Conservation (phyloP, 2,329 filamentous ascomycete genomes). For the Huntiella savannae region DNA sequence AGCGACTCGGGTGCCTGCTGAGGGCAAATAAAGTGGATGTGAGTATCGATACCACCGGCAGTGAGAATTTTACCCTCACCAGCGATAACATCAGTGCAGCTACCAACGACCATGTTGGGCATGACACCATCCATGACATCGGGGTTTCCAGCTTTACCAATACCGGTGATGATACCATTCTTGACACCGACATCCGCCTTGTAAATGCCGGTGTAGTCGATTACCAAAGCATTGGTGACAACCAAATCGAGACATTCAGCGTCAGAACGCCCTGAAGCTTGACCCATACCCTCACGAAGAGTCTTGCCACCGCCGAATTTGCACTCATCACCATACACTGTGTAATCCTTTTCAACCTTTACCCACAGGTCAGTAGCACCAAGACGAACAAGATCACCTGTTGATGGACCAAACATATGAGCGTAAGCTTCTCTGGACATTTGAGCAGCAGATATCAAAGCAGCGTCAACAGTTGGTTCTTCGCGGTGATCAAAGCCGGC, state of each 20-base stretch:
- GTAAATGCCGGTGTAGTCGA: slow-evolving; percentile 85
- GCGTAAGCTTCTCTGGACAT: slow-evolving; percentile 67
- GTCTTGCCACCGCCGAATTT: slow-evolving; percentile 92
- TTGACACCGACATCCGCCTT: slow-evolving; percentile 95
- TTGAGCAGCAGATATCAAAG: slow-evolving; percentile 39
- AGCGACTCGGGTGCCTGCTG: slow-evolving; percentile 75
- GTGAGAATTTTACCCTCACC: slow-evolving; percentile 83
- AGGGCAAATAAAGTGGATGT: slow-evolving; percentile 90
- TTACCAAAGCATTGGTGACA: slow-evolving; percentile 71
- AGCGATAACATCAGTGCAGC: slow-evolving; percentile 79
- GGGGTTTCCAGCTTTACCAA: slow-evolving; percentile 93
- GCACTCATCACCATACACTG: slow-evolving; percentile 79
- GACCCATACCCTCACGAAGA: slow-evolving; percentile 85
- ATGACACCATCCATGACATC: slow-evolving; percentile 86
- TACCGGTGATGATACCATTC: slow-evolving; percentile 64
- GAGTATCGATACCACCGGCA: slow-evolving; percentile 72
- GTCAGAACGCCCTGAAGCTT: slow-evolving; percentile 60
- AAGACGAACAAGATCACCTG: slow-evolving; percentile 65
- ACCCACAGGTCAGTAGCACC: slow-evolving; percentile 81
- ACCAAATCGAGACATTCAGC: slow-evolving; percentile 63
- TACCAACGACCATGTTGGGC: slow-evolving; percentile 61
- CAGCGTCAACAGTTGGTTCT: slow-evolving; percentile 37
- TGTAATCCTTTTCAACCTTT: slow-evolving; percentile 70
- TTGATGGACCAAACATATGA: slow-evolving; percentile 83
- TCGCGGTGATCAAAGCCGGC: slow-evolving; percentile 63